Conservation (phyloP, 2,329 filamentous ascomycete genomes). For the Helicocarpus griseus region DNA sequence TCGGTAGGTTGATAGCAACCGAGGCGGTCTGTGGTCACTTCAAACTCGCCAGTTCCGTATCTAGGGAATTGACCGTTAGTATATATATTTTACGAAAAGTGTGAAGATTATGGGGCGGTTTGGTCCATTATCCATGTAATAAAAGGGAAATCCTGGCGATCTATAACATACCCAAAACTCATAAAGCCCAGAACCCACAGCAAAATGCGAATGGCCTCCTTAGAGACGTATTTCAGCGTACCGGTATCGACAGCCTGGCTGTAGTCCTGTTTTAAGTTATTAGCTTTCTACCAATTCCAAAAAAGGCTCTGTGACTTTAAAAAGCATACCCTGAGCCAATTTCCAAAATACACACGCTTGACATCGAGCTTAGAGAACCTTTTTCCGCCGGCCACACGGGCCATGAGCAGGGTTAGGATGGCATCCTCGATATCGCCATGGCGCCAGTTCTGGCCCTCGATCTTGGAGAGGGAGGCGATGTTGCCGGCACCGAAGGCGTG, state of each 20-base stretch:
- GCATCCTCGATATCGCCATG: conserved; percentile 92
- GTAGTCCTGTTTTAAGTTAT: conserved; percentile 53
- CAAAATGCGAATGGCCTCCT: conserved; percentile 81
- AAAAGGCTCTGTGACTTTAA: too few species aligned
- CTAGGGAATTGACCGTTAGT: conserved; percentile 12
- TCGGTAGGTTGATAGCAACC: conserved; percentile 76
- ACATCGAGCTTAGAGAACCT: conserved; percentile 85
- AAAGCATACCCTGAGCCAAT: conserved; percentile 58
- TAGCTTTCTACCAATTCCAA: too few species aligned
- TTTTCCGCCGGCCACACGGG: conserved; percentile 56
- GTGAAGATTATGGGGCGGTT: too few species aligned
- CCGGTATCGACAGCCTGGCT: conserved; percentile 90
- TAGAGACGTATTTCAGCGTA: conserved; percentile 80
- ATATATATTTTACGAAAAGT: background rate
- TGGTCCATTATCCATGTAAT: too few species aligned
- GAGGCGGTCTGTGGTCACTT: conserved; percentile 68
- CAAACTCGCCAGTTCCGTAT: conserved; percentile 68
- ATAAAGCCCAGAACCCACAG: conserved; percentile 86
- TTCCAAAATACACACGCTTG: conserved; percentile 88
- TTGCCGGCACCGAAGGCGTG: conserved; percentile 82
- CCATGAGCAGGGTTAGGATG: conserved; percentile 62
- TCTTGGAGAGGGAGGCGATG: conserved; percentile 68
- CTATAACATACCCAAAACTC: conserved; percentile 65
- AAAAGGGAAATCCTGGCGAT: too few species aligned
- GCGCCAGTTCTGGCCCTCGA: conserved; percentile 81